These are phyloP conservation scores for Pichia sp. DNA, from an alignment of 1,139 yeast genomes.

Conservation along the genomic window DNA sequence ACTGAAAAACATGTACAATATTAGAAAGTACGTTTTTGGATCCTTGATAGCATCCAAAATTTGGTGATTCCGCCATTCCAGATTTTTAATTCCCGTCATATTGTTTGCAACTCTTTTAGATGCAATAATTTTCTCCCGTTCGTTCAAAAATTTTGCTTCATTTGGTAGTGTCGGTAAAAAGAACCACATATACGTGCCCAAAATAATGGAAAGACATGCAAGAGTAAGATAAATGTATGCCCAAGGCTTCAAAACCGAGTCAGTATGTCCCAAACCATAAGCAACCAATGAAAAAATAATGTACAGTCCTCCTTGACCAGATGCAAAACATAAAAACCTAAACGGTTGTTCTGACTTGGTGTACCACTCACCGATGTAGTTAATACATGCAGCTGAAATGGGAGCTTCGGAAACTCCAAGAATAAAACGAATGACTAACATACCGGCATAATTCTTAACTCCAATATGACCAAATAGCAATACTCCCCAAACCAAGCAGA, in stretches of 20 bases:
- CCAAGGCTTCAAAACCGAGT: constrained; percentile 37
- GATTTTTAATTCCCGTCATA: constrained; percentile 27
- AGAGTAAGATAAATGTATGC: constrained; percentile 45
- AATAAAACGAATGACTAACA: constrained; percentile 40
- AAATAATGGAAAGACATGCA: constrained; percentile 44
- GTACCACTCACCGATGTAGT: constrained; percentile 42
- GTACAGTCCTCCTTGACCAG: constrained; percentile 17
- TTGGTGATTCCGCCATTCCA: constrained; percentile 16
- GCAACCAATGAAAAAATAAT: constrained; percentile 19
- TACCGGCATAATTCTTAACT: constrained; percentile 35
- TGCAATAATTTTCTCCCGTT: constrained; percentile 39
- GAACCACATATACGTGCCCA: constrained; percentile 42
- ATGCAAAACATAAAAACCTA: constrained; percentile 18
- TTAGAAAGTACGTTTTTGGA: constrained; percentile 17
- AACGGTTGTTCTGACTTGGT: constrained; percentile 26
- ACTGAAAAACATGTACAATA: constrained; percentile 16
- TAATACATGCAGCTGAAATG: constrained; percentile 39
- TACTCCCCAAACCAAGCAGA: constrained; percentile 22
- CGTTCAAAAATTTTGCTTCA: constrained; percentile 35
- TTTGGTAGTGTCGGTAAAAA: constrained; percentile 36
- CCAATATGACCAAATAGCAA: constrained; percentile 19
- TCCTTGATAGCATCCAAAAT: constrained; percentile 21
- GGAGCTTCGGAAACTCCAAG: constrained; percentile 40
- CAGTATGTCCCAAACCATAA: constrained; percentile 20
- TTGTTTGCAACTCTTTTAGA: constrained; percentile 26